Base-by-base conservation (phyloP, 371 early-diverging fungal genomes). In the Phascolomyces articulosus region DNA sequence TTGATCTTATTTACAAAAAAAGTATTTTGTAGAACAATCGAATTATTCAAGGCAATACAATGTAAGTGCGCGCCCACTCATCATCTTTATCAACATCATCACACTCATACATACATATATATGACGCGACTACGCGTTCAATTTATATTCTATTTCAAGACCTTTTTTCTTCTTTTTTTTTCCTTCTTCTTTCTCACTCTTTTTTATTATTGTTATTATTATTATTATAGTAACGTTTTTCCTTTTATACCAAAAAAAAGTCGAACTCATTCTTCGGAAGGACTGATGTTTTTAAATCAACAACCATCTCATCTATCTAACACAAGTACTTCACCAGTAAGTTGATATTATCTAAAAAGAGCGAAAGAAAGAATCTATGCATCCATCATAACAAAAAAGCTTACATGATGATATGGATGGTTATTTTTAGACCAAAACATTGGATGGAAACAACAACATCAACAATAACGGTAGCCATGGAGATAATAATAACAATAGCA, bases 21-120 rank as follows among this genome's bases (percentile, higher is more conserved):
- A 23, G 51, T 4, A 26, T 49, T n/a, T 49, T 49, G 51, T 49
- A 83, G 83, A 58, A 83, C 53, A 73, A 66, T 54, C 62, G 61
- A 40, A 47, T 63, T 21, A 51, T 80, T 28, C 69, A 77, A 40
- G 77, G 72, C 15, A 62, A 70, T 24, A 58, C 56, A 38, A 69
- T 83, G 83, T 83, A 76, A 74, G 75, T n/a, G n/a, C n/a, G n/a
- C n/a, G n/a, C n/a, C n/a, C n/a, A n/a, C n/a, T n/a, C n/a, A n/a
- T n/a, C n/a, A n/a, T n/a, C n/a, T n/a, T n/a, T n/a, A n/a, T n/a
- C n/a, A n/a, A n/a, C n/a, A n/a, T n/a, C n/a, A n/a, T n/a, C n/a
- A n/a, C n/a, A n/a, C n/a, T n/a, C n/a, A n/a, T n/a, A n/a, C n/a
- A n/a, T n/a, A n/a, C n/a, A n/a, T n/a, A n/a, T n/a, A n/a, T n/a